Percentiles rank a stretch among this genome's conserved stretches.
Conservation (phyloP, 1,139 yeast species). For the Chernovozyma sophiae-reginae region DNA sequence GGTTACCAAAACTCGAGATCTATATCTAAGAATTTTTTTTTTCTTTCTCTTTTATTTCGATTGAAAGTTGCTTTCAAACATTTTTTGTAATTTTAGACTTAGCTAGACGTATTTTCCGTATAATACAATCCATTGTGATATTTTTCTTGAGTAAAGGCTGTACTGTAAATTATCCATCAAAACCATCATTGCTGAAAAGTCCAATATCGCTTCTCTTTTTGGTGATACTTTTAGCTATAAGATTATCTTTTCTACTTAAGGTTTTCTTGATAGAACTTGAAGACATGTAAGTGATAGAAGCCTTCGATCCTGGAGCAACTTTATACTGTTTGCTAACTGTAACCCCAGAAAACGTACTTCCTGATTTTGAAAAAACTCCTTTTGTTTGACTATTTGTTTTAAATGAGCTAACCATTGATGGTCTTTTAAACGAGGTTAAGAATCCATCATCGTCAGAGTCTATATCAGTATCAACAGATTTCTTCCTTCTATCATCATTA, state of each 20-base stretch:
- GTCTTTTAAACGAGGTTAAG: slow-evolving; percentile 38
- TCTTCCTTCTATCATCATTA: slow-evolving; percentile 13
- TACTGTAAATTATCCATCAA: slow-evolving; percentile 17
- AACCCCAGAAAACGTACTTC: slow-evolving; percentile 46
- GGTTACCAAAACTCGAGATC: not conserved
- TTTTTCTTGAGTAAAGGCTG: not conserved
- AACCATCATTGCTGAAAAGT: slow-evolving; percentile 18
- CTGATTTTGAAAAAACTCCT: slow-evolving; percentile 34
- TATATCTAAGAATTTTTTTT: not conserved
- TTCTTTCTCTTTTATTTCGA: not conserved
- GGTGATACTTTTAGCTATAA: slow-evolving; percentile 25
- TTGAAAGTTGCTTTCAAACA: too few species aligned
- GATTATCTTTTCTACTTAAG: slow-evolving; percentile 27
- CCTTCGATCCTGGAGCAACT: slow-evolving; percentile 53
- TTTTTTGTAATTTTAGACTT: too few species aligned
- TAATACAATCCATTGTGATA: too few species aligned
- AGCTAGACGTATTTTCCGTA: too few species aligned
- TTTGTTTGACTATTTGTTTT: slow-evolving; percentile 33
- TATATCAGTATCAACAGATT: slow-evolving; percentile 13
- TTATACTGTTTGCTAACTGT: slow-evolving; percentile 53
- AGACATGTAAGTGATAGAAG: slow-evolving; percentile 55
- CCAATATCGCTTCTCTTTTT: slow-evolving; percentile 16
- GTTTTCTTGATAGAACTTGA: slow-evolving; percentile 13
- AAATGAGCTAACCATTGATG: slow-evolving; percentile 49
- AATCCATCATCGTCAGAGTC: slow-evolving; percentile 37